phyloP scores from a whole-genome alignment of 139 green algal genomes.

The Edaphochlamys debaryana region DNA sequence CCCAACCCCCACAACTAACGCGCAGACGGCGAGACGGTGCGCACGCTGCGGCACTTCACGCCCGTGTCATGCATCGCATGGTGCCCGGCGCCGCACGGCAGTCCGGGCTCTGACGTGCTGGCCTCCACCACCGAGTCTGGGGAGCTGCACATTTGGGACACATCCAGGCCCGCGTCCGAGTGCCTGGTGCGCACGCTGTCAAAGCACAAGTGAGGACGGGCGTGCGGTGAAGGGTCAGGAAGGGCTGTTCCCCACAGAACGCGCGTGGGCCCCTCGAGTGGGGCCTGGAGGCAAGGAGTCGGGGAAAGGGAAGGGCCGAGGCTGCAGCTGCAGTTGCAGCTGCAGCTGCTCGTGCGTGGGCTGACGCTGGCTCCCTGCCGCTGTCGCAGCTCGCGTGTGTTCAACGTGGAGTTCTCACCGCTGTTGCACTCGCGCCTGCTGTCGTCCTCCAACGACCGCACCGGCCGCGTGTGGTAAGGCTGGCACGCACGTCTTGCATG shows the following conservation, averaged over 20 bases:
- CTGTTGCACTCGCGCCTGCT: slow-evolving; percentile 56
- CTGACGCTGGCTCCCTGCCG: too few relatives aligned
- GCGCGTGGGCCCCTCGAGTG: too few relatives aligned
- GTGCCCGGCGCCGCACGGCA: background rate
- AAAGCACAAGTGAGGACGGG: slow-evolving; percentile 39
- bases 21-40: slow-evolving; percentile 2
- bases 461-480: slow-evolving; percentile 62
- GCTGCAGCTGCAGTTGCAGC: too few relatives aligned
- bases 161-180: background rate
- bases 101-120: slow-evolving; percentile 20
- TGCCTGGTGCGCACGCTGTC: slow-evolving; percentile 48
- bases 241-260: too few relatives aligned
- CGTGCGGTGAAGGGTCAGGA: background rate
- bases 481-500: too few relatives aligned
- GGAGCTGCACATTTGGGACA: slow-evolving; percentile 55
- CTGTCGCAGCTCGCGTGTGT: slow-evolving; percentile 6
- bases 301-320: background rate
- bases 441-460: slow-evolving; percentile 54
- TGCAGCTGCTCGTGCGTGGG: too few relatives aligned
- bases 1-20: too few relatives aligned
- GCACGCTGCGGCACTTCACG: slow-evolving; percentile 41
- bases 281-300: background rate
- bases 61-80: slow-evolving; percentile 43
- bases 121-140: slow-evolving; percentile 51
- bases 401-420: slow-evolving; percentile 57